Evolutionary conservation across 73 alveolate species (phyloP), one percentile per base, ranked within the genome.

Genomic region (Symbiodinium pilosum): DNA sequence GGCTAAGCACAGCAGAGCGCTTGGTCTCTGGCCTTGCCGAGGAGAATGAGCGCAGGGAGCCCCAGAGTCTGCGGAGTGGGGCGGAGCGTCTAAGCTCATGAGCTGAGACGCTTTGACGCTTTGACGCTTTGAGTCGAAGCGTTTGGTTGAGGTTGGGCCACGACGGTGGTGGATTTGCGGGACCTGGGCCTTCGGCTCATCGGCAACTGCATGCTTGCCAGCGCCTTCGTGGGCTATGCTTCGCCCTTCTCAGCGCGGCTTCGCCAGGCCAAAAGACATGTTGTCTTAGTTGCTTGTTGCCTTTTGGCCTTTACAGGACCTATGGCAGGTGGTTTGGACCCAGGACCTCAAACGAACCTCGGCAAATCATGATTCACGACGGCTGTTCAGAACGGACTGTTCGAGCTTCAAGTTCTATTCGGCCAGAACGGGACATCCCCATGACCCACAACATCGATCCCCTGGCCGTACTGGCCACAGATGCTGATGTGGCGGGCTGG

Each of bases 171-270:
- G 41, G 97, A 91, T 68, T 81, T 93, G 18, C 99, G 99, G 87
- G 99, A 99, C n/a, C 99, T 99, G 83, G 99, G 99, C 83, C 99
- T 99, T 86, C 99, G 99, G 41, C 99, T 99, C 99, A 99, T 99
- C 42, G 99, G 97, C 83, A 99, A 99, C 98, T 99, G 99, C 64
- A 99, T 99, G 93, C 99, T 99, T 86, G 99, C 99, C 83, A 99
- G 99, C 36, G 99, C 99, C 95, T 99, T 99, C 99, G 99, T 99
- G 81, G 99, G 99, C 54, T 99, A 99, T 95, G 99, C 99, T 87
- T 99, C 99, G 54, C 99, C 99, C 64, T 99, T 99, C 99, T 99
- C 99, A 40, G 99, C 99, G 68, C 99, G 99, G 99, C 99, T 99
- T 94, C 99, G 99, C 96, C 99, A 99, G 94, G 93, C 3, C 34